phyloP scores from a whole-genome alignment of 2,329 filamentous ascomycete species.

The Trichoderma atroviride region DNA sequence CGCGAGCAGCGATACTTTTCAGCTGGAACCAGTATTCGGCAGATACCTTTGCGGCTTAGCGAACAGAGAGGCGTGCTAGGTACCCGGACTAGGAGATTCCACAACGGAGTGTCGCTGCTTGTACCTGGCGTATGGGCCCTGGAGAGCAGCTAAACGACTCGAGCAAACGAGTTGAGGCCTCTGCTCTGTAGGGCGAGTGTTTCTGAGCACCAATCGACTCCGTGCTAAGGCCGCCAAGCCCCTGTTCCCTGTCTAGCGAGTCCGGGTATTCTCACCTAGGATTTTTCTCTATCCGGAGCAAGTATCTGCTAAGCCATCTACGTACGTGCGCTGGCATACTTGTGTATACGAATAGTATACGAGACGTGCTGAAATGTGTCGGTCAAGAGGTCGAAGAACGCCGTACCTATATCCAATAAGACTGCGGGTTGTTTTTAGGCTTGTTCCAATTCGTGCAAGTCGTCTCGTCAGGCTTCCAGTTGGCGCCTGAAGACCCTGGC shows the following conservation, averaged over 20 bases:
- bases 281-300: background rate
- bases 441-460: background rate
- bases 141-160: background rate
- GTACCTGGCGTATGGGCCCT: background rate
- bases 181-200: background rate
- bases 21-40: background rate
- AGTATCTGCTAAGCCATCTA: background rate
- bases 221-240: background rate
- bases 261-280: background rate
- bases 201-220: background rate
- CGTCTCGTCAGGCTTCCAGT: background rate
- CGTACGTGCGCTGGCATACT: background rate
- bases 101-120: background rate
- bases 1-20: background rate
- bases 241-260: background rate
- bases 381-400: background rate
- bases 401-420: background rate
- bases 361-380: background rate
- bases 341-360: background rate
- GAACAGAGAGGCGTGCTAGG: background rate
- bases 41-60: background rate
- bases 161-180: background rate
- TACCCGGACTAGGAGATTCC: background rate
- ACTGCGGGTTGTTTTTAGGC: background rate
- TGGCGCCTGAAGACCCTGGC: constrained; percentile 21